Evolutionary conservation across 306 rosid genomes (phyloP).

Genomic region (Trichosanthes truncata): DNA sequence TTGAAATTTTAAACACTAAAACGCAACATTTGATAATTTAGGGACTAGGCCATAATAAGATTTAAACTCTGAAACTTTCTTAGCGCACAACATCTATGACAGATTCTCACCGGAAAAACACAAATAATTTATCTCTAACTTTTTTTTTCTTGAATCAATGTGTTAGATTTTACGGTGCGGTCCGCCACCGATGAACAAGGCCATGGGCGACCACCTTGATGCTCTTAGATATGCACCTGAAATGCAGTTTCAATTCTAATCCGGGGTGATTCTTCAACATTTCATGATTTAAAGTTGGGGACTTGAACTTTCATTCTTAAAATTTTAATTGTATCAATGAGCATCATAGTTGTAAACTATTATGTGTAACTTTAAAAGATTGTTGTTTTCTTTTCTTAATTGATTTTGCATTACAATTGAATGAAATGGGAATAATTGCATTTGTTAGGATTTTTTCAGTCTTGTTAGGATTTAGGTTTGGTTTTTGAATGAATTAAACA

Average conservation of each 20-base stretch:
- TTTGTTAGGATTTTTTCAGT: background rate
- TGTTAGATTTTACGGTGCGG: conserved; percentile 84
- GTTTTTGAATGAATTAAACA: background rate
- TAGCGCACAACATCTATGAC: background rate
- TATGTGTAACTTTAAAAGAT: background rate
- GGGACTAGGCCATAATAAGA: background rate
- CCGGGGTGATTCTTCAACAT: background rate
- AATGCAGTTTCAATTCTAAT: conserved; percentile 90
- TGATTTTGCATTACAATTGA: background rate
- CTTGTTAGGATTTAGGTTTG: too few species aligned
- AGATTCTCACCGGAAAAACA: background rate
- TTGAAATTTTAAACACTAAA: background rate
- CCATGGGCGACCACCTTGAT: conserved; percentile 77
- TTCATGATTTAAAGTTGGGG: background rate
- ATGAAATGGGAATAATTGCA: background rate
- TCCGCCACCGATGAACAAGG: conserved; percentile 99
- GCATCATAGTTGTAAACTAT: background rate
- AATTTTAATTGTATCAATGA: background rate
- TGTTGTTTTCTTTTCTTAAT: background rate
- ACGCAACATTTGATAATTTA: too few species aligned
- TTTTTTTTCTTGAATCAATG: conserved; percentile 4
- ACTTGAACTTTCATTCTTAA: background rate
- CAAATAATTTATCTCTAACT: background rate
- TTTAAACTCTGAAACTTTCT: background rate
- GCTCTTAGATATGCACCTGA: conserved; percentile 59